These are phyloP conservation scores for Vitis rupestris DNA, from an alignment of 164 flowering plant species.

Conservation along the genomic window DNA sequence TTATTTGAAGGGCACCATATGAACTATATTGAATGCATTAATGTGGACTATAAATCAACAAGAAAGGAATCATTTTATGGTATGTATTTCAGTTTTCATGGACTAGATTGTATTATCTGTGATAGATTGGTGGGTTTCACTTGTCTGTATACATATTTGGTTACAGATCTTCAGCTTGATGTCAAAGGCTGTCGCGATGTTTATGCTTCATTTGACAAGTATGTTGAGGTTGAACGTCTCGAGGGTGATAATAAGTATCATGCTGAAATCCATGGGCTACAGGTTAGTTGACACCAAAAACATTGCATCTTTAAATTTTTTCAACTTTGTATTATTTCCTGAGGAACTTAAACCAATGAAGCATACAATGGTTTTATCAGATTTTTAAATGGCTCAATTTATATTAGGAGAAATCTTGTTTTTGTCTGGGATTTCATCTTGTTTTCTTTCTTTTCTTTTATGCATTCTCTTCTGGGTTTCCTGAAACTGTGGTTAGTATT, in stretches of 20 bases:
- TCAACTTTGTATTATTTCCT: no score
- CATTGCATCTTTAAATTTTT: background rate
- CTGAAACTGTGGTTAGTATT: no score
- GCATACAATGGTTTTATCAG: no score
- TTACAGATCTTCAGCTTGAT: conserved; percentile 40
- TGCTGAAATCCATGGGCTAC: conserved; percentile 34
- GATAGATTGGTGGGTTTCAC: no score
- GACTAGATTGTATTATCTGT: no score
- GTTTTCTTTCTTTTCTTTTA: no score
- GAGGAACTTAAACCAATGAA: no score
- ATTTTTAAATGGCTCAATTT: no score
- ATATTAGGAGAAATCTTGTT: no score
- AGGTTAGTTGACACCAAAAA: conserved; percentile 15
- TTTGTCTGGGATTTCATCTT: no score
- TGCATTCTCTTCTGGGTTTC: no score
- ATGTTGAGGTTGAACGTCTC: conserved; percentile 38
- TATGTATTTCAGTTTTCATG: conserved; percentile 3
- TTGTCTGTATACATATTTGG: background rate
- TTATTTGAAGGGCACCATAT: conserved; percentile 44
- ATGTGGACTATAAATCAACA: conserved; percentile 40
- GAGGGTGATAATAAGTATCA: conserved; percentile 41
- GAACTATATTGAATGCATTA: conserved; percentile 43
- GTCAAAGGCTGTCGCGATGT: conserved; percentile 45
- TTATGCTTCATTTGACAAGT: conserved; percentile 45
- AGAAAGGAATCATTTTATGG: conserved; percentile 44